Conservation (phyloP, 805 yeast genomes). For the Metschnikowia continentalis region DNA sequence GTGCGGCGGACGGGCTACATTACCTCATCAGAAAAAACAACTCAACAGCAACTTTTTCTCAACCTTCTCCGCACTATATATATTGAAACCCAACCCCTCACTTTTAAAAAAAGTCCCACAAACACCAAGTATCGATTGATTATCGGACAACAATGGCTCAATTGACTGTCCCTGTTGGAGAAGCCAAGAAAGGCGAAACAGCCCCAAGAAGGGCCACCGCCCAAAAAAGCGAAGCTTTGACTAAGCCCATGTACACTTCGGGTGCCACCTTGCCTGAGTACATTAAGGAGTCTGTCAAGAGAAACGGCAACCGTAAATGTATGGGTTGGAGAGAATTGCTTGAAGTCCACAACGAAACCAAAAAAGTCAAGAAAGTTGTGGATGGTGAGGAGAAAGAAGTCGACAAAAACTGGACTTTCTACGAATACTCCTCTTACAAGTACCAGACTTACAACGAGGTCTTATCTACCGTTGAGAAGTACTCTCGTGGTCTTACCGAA, state of each 20-base stretch:
- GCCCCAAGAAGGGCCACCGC: conserved; percentile 72
- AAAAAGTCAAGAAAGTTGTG: conserved; percentile 65
- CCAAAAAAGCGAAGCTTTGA: conserved; percentile 46
- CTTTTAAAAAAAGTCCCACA: background rate
- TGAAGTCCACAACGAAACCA: conserved; percentile 73
- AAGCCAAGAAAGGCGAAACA: conserved; percentile 70
- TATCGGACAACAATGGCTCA: conserved; percentile 15
- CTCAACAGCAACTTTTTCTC: conserved; percentile 12
- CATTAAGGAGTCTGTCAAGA: conserved; percentile 55
- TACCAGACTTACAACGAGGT: conserved; percentile 62
- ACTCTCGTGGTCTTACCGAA: conserved; percentile 73
- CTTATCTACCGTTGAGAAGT: conserved; percentile 41
- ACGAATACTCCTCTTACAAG: conserved; percentile 71
- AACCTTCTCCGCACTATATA: conserved; percentile 11
- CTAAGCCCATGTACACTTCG: conserved; percentile 59
- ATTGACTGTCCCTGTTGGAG: conserved; percentile 59
- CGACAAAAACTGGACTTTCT: conserved; percentile 85
- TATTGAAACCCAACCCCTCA: conserved; percentile 3
- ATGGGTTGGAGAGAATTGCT: conserved; percentile 77
- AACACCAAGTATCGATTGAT: background rate
- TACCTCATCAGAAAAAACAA: conserved; percentile 1
- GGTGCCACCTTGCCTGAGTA: conserved; percentile 70
- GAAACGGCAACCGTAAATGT: conserved; percentile 50
- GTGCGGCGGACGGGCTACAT: background rate
- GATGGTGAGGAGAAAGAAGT: conserved; percentile 71